A percentile compares a stretch with the other conserved stretches of the same genome.
Conservation (phyloP, 2,329 filamentous ascomycete genomes). For the Huntiella abstrusa region DNA sequence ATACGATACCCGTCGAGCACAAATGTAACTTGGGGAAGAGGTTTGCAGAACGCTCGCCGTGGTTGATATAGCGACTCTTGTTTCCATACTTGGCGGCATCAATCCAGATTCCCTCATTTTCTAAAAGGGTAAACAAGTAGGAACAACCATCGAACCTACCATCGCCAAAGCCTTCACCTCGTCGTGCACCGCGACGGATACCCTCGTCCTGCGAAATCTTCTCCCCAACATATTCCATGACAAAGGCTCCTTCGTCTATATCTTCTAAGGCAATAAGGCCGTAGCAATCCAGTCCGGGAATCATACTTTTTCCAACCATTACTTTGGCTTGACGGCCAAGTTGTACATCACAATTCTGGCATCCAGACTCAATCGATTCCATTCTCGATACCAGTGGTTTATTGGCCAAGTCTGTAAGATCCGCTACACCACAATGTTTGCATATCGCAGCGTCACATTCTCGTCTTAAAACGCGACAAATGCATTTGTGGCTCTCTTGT, state of each 20-base stretch:
- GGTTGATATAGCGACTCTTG: conserved; percentile 69
- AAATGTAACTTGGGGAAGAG: conserved; percentile 45
- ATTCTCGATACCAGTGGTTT: conserved; percentile 17
- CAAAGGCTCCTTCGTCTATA: conserved; percentile 48
- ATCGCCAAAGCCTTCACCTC: conserved; percentile 38
- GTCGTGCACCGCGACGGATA: conserved; percentile 44
- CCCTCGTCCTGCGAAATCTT: conserved; percentile 52
- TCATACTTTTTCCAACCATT: conserved; percentile 49
- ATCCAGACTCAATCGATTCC: conserved; percentile 36
- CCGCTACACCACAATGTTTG: conserved; percentile 40
- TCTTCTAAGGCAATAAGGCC: conserved; percentile 55
- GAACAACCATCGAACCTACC: conserved; percentile 37
- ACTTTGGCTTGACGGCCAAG: conserved; percentile 46
- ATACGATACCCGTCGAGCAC: conserved; percentile 63
- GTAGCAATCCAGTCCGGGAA: conserved; percentile 46
- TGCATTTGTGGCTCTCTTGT: conserved; percentile 36
- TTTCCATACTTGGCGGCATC: conserved; percentile 65
- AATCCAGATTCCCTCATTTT: conserved; percentile 45
- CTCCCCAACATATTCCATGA: conserved; percentile 69
- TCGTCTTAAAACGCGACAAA: conserved; percentile 52
- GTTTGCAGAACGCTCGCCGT: conserved; percentile 36
- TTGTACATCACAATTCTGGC: conserved; percentile 56
- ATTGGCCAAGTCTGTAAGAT: conserved; percentile 5
- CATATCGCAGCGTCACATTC: conserved; percentile 71
- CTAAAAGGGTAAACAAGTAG: conserved; percentile 43